Conservation (phyloP, 257 asterid species). For the Solanum commersonii region DNA sequence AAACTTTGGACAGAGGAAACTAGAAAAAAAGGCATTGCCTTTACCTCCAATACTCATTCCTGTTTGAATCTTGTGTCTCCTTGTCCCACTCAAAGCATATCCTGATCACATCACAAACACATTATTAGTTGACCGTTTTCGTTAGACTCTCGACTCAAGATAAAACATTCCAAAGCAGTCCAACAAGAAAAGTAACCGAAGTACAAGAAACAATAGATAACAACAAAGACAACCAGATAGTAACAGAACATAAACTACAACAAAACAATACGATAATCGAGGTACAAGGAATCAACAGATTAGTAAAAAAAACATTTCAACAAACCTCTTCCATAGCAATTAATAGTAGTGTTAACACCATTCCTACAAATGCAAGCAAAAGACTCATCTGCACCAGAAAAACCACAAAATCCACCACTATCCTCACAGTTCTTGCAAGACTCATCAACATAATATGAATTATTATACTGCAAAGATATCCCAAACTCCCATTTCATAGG, state of each 20-base stretch:
- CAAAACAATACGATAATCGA: not conserved
- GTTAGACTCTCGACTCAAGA: not conserved
- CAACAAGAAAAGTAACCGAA: not conserved
- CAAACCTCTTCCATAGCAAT: constrained; percentile 64
- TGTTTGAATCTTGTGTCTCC: constrained; percentile 38
- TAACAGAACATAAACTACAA: not conserved
- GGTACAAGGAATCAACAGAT: not conserved
- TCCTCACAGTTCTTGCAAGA: constrained; percentile 59
- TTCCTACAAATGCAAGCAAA: constrained; percentile 55
- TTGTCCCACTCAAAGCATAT: constrained; percentile 37
- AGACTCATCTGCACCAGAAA: constrained; percentile 23
- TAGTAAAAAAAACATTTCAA: not conserved
- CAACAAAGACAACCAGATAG: not conserved
- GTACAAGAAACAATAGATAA: not conserved
- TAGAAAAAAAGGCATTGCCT: not conserved
- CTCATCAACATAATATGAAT: constrained; percentile 15
- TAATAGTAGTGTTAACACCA: constrained; percentile 43
- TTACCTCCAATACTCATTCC: constrained; percentile 41
- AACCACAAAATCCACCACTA: constrained; percentile 65
- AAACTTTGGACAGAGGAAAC: not conserved
- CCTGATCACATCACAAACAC: constrained; percentile 34
- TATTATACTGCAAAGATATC: constrained; percentile 34
- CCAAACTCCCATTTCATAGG: constrained; percentile 78
- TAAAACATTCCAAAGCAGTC: not conserved
- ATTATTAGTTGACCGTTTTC: not conserved